Percentiles rank a stretch among this genome's conserved stretches.
Evolutionary conservation across 2,329 filamentous ascomycete genomes (phyloP).

Genomic region (Aspergillus calidoustus): DNA sequence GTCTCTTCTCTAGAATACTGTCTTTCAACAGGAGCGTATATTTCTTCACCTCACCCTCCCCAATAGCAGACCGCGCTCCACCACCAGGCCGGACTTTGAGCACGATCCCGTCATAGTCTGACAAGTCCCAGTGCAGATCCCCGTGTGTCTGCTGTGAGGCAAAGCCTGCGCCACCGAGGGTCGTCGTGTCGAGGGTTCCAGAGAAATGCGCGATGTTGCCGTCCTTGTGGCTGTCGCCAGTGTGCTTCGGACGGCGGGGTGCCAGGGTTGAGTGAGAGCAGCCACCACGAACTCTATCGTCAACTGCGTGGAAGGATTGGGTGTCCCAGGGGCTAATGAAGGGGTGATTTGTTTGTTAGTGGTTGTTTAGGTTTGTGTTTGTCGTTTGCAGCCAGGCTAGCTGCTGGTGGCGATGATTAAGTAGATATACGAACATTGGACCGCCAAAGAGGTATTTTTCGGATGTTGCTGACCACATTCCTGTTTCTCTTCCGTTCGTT

Average conservation of each 20-base stretch:
- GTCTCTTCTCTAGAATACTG: slow-evolving; percentile 59
- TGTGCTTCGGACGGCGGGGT: slow-evolving; percentile 11
- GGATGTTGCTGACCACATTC: not conserved
- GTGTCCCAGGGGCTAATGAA: slow-evolving; percentile 19
- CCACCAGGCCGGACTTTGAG: slow-evolving; percentile 36
- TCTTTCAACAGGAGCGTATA: slow-evolving; percentile 81
- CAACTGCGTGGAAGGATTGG: slow-evolving; percentile 67
- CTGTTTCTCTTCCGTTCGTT: not conserved
- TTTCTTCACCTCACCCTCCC: slow-evolving; percentile 61
- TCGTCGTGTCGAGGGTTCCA: slow-evolving; percentile 72
- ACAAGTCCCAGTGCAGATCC: slow-evolving; percentile 66
- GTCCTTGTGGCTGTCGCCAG: slow-evolving; percentile 36
- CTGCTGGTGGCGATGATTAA: too few species aligned
- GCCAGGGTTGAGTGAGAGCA: slow-evolving; percentile 62
- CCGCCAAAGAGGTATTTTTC: not conserved
- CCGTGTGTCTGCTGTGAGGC: slow-evolving; percentile 74
- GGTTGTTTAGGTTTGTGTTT: not conserved
- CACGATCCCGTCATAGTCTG: slow-evolving; percentile 64
- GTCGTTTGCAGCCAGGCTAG: not conserved
- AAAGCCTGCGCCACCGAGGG: slow-evolving; percentile 80
- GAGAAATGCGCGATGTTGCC: slow-evolving; percentile 59
- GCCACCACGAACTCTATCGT: slow-evolving; percentile 79
- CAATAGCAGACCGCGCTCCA: slow-evolving; percentile 39
- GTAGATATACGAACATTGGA: not conserved
- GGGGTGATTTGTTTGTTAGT: not conserved